Conservation (phyloP, 2,329 filamentous ascomycete species). For the Stachybotrys chlorohalonatus region DNA sequence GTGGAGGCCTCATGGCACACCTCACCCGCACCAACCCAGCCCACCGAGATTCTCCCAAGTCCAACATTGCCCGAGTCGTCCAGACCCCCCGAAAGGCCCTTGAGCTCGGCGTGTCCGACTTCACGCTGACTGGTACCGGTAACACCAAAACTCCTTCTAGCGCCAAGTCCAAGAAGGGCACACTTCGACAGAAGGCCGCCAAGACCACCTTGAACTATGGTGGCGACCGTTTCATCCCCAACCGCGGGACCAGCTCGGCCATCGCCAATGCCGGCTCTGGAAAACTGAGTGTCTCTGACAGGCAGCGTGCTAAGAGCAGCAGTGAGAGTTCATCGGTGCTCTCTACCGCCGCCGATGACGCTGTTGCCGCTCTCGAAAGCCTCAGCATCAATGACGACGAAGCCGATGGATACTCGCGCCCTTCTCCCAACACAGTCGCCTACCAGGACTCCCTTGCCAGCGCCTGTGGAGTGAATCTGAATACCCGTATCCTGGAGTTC, state of each 20-base stretch:
- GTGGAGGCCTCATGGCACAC: slow-evolving; percentile 69
- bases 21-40: slow-evolving; percentile 63
- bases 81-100: slow-evolving; percentile 73
- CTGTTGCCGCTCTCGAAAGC: slow-evolving; percentile 68
- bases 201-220: slow-evolving; percentile 77
- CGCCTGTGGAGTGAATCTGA: slow-evolving; percentile 86
- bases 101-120: slow-evolving; percentile 88
- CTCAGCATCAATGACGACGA: slow-evolving; percentile 68
- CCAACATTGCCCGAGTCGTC: slow-evolving; percentile 74
- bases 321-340: slow-evolving; percentile 68
- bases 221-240: slow-evolving; percentile 93
- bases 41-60: slow-evolving; percentile 83
- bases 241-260: slow-evolving; percentile 81
- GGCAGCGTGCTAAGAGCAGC: slow-evolving; percentile 64
- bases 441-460: slow-evolving; percentile 87
- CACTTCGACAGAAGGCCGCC: slow-evolving; percentile 46
- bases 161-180: slow-evolving; percentile 46
- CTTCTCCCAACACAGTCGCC: slow-evolving; percentile 78
- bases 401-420: slow-evolving; percentile 59
- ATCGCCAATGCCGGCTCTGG: slow-evolving; percentile 72
- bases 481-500: slow-evolving; percentile 93
- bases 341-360: slow-evolving; percentile 71
- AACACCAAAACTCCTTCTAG: slow-evolving; percentile 49
- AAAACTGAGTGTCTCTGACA: slow-evolving; percentile 68
- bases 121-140: slow-evolving; percentile 79